phyloP scores from a whole-genome alignment of 176 grass and related monocot species.

The Tillandsia leiboldiana region DNA sequence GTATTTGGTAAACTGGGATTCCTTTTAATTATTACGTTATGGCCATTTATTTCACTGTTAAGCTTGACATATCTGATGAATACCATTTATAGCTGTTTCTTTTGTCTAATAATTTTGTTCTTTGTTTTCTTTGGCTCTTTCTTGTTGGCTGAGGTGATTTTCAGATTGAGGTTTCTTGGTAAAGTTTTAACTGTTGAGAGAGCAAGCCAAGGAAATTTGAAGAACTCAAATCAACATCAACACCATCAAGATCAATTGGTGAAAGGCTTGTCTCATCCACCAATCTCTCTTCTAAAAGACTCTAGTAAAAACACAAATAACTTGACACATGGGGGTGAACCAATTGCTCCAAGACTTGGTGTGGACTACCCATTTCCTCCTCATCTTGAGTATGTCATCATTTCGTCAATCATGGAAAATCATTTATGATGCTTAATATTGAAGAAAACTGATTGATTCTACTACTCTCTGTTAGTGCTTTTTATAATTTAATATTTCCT shows the following conservation, averaged over 20 bases:
- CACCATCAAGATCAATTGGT: slow-evolving; percentile 27
- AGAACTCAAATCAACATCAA: slow-evolving; percentile 30
- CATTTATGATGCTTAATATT: slow-evolving; percentile 7
- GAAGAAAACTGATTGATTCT: background rate
- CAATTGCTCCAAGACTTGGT: slow-evolving; percentile 67
- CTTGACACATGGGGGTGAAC: slow-evolving; percentile 34
- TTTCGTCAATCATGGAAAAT: background rate
- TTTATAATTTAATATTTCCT: too few relatives aligned
- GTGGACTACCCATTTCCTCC: slow-evolving; percentile 91
- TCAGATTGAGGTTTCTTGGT: slow-evolving; percentile 78
- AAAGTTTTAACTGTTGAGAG: slow-evolving; percentile 71
- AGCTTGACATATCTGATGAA: background rate
- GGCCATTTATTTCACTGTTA: background rate
- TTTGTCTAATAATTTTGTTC: background rate
- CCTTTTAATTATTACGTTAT: too few relatives aligned
- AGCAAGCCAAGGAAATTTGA: slow-evolving; percentile 36
- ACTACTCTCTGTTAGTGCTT: background rate
- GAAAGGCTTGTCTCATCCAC: slow-evolving; percentile 20
- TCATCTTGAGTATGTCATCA: slow-evolving; percentile 66
- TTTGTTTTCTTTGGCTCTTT: background rate
- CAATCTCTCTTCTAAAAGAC: slow-evolving; percentile 22
- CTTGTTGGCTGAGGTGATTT: slow-evolving; percentile 23
- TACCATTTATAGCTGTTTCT: background rate
- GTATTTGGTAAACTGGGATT: too few relatives aligned
- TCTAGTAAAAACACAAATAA: slow-evolving; percentile 38